These are phyloP conservation scores for Venturiaceae sp. DNA, from an alignment of 2,329 filamentous ascomycete genomes.

Conservation along the genomic window DNA sequence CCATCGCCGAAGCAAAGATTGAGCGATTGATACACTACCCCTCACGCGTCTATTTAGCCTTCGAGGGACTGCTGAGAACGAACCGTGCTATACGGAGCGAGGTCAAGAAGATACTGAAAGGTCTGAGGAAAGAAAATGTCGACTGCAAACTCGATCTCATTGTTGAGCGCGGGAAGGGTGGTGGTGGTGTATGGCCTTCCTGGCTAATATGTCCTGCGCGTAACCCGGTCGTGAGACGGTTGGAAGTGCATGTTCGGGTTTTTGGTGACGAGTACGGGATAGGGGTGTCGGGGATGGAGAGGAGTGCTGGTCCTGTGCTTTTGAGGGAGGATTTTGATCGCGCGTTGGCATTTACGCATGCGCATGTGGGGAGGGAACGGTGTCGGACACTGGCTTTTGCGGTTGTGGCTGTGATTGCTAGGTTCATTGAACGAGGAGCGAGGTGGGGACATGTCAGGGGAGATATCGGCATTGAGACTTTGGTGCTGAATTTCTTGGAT, in stretches of 20 bases:
- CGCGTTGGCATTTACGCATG: neutral
- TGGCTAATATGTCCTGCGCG: constrained; percentile 2
- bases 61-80: neutral
- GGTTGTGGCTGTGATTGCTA: neutral
- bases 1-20: neutral
- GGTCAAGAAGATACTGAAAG: neutral
- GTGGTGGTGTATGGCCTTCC: neutral
- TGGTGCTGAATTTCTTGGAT: neutral
- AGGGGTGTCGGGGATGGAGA: neutral
- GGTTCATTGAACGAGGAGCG: constrained; percentile 4
- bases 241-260: neutral
- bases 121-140: neutral
- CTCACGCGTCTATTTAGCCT: neutral
- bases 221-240: neutral
- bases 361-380: neutral
- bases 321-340: neutral
- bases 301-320: neutral
- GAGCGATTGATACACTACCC: constrained; percentile 3
- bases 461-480: neutral
- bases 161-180: neutral
- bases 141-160: constrained; percentile 2
- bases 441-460: constrained; percentile 1
- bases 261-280: neutral
- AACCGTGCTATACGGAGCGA: neutral
- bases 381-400: constrained; percentile 7